phyloP scores from a whole-genome alignment of 768 basidiomycete species.

The Suillus brevipes region DNA sequence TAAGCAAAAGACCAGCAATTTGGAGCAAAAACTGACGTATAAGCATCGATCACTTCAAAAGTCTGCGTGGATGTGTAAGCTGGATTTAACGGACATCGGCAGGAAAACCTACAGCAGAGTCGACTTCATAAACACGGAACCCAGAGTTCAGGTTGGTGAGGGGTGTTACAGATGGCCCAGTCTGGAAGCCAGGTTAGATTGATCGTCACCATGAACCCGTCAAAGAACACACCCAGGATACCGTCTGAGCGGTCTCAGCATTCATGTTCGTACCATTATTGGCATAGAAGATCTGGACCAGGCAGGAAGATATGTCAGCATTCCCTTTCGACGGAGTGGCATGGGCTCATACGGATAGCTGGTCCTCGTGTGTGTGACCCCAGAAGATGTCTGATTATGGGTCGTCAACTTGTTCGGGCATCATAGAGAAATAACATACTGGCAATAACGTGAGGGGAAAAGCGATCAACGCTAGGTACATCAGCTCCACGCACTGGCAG shows the following conservation, averaged over 20 bases:
- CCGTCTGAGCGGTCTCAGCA: conserved; percentile 53
- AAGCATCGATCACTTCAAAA: conserved; percentile 75
- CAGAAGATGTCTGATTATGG: conserved; percentile 61
- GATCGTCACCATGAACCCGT: conserved; percentile 8
- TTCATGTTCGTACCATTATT: conserved; percentile 67
- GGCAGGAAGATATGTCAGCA: not conserved
- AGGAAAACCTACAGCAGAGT: conserved; percentile 50
- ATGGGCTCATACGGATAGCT: conserved; percentile 51
- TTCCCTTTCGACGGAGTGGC: not conserved
- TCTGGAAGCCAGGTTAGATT: conserved; percentile 38
- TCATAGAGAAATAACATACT: conserved; percentile 43
- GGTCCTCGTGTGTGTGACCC: conserved; percentile 77
- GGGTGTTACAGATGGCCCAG: conserved; percentile 70
- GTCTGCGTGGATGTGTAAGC: conserved; percentile 43
- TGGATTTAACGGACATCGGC: not conserved
- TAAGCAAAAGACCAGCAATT: not conserved
- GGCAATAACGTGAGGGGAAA: conserved; percentile 74
- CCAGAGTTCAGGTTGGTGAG: conserved; percentile 72
- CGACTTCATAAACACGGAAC: conserved; percentile 51
- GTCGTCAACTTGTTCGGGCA: conserved; percentile 12
- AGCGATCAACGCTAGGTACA: conserved; percentile 63
- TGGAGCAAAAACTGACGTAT: conserved; percentile 53
- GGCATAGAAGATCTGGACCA: conserved; percentile 61
- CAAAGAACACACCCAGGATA: conserved; percentile 46
- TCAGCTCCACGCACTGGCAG: conserved; percentile 8